Evolutionary conservation across 2,329 filamentous ascomycete species (phyloP).

Genomic region (Malbranchea zuffiana): DNA sequence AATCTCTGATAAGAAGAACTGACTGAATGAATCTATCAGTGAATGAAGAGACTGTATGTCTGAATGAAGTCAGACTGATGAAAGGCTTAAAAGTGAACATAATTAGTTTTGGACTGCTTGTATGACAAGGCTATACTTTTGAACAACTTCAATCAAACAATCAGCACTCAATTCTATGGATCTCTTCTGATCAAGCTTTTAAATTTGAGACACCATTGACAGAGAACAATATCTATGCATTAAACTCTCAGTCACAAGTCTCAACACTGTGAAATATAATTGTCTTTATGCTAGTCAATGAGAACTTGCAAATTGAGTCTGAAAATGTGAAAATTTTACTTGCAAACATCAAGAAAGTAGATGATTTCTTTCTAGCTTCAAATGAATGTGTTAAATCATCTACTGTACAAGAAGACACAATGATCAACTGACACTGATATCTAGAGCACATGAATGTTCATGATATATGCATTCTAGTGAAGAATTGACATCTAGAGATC

Average conservation of each 20-base stretch:
- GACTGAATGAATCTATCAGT: too few species aligned
- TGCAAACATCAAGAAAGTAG: neutral
- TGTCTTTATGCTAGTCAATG: neutral
- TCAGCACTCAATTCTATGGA: neutral
- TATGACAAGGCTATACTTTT: neutral
- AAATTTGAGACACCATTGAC: neutral
- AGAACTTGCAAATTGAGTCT: neutral
- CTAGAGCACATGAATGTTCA: neutral
- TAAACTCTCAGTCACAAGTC: neutral
- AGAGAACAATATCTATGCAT: neutral
- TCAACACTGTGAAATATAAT: neutral
- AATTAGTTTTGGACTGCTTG: slow-evolving; percentile 1
- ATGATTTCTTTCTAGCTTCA: neutral
- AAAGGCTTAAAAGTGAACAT: neutral
- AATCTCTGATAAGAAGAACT: too few species aligned
- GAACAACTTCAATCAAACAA: neutral
- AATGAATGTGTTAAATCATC: neutral
- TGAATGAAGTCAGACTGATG: neutral
- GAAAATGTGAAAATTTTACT: neutral
- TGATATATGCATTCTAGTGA: slow-evolving; percentile 1
- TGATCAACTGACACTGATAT: neutral
- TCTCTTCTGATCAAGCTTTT: neutral
- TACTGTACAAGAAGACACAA: neutral
- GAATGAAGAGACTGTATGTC: neutral
- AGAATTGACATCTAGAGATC: neutral